Conservation (phyloP, 2,329 filamentous ascomycete genomes). For the Blumeria graminis region DNA sequence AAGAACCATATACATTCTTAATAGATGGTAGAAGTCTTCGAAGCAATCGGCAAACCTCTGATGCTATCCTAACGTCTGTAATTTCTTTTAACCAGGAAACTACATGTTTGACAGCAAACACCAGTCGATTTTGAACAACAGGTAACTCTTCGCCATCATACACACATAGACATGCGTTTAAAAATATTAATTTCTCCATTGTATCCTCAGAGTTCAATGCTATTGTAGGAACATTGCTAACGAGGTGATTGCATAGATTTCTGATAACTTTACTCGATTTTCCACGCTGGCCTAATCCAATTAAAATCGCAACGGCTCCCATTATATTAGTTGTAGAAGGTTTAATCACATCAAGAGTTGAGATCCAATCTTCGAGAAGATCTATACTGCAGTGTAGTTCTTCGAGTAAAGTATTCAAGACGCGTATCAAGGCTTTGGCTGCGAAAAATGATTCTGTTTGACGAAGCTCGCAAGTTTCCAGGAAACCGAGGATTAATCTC, state of each 20-base stretch:
- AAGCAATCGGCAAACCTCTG: conserved; percentile 31
- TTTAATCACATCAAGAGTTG: conserved; percentile 23
- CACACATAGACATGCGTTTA: conserved; percentile 27
- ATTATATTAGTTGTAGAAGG: conserved; percentile 23
- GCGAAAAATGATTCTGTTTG: conserved; percentile 26
- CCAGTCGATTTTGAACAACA: conserved; percentile 24
- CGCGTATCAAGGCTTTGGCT: conserved; percentile 24
- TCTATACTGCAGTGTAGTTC: conserved; percentile 18
- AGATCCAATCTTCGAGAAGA: conserved; percentile 23
- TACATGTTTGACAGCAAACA: conserved; percentile 65
- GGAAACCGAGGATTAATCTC: conserved; percentile 20
- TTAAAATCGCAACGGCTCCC: conserved; percentile 24
- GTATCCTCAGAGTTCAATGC: conserved; percentile 21
- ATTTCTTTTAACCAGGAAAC: conserved; percentile 34
- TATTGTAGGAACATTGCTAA: conserved; percentile 33
- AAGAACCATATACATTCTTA: conserved; percentile 61
- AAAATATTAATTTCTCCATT: conserved; percentile 24
- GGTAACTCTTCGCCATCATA: conserved; percentile 29
- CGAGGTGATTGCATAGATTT: conserved; percentile 32
- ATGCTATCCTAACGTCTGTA: conserved; percentile 20
- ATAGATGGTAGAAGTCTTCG: conserved; percentile 45
- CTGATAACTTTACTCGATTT: conserved; percentile 24
- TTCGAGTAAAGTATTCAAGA: conserved; percentile 24
- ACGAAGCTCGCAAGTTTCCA: conserved; percentile 13
- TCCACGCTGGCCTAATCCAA: conserved; percentile 25